Base-by-base conservation (phyloP, 2,329 filamentous ascomycete genomes). In the Colletotrichum sp. region DNA sequence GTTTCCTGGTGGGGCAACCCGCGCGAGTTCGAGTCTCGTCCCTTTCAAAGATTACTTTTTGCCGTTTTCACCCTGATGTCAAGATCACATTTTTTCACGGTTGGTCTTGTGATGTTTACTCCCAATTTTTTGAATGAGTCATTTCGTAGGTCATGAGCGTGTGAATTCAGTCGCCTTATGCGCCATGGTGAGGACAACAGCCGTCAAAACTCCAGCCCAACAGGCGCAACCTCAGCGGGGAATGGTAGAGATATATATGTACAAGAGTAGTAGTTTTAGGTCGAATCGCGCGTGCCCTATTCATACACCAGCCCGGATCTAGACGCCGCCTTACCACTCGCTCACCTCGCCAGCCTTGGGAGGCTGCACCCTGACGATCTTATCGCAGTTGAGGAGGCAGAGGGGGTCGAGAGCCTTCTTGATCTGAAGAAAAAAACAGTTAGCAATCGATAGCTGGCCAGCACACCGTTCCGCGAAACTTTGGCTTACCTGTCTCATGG, bases 391-490 rank as follows among this genome's bases (percentile, higher is more conserved):
- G 69, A 94, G 88, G 70, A 94, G 84, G 79, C 90, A 93, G 36
- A 95, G 86, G 5, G 95, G 95, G 83, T 97, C 95, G 78, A 96
- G 94, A 1, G 95, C 94, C 80, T 92, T 89, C 87, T 97, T 97
- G 83, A 96, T 92, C 93, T 95, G 78, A 77, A 57, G 5, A 7
- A 10, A 30, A 30, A n/a, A 8, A 9, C 10, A n/a, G 32, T 77
- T 44, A 75, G 71, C 44, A 52, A 55, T 36, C 26, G 7, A 21
- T 4, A 12, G 10, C 2, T 21, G n/a, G 6, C 36, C 6, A 24
- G 9, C 9, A 12, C 5, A 16, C 18, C 10, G 15, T 13, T 10
- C 8, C 55, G 13, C 24, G 55, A 15, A 28, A 18, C 4, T 26
- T 36, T 12, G 55, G 84, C 88, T 80, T 85, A 94, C 92, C 89